phyloP scores from a whole-genome alignment of 2,329 filamentous ascomycete species.

The Microcyclosporella mali region DNA sequence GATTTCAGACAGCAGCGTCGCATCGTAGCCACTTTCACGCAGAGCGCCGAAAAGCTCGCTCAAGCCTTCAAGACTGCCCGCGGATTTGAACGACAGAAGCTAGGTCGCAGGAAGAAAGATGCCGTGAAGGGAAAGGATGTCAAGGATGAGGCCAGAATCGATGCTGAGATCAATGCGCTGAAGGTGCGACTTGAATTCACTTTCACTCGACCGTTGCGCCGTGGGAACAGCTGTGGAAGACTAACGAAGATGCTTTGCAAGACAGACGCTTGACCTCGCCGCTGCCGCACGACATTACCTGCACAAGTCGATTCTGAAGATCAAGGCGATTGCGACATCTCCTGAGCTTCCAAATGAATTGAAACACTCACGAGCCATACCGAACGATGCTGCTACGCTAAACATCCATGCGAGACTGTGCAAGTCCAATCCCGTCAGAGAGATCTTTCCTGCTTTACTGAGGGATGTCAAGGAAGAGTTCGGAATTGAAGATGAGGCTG shows the following conservation, averaged over 20 bases:
- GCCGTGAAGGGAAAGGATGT: conserved; percentile 43
- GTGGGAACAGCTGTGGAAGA: too few species aligned
- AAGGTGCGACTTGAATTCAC: conserved; percentile 42
- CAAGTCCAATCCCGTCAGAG: conserved; percentile 54
- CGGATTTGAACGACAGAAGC: conserved; percentile 71
- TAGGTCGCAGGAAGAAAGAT: conserved; percentile 55
- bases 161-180: conserved; percentile 55
- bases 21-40: conserved; percentile 21
- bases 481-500: conserved; percentile 22
- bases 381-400: conserved; percentile 42
- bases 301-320: conserved; percentile 51
- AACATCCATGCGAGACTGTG: conserved; percentile 56
- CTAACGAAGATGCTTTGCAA: conserved; percentile 11
- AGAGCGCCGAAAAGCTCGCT: conserved; percentile 55
- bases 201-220: too few species aligned
- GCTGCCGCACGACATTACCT: conserved; percentile 49
- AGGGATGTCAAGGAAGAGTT: conserved; percentile 38
- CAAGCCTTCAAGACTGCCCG: conserved; percentile 66
- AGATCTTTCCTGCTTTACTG: conserved; percentile 45
- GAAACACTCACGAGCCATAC: conserved; percentile 35
- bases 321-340: conserved; percentile 51
- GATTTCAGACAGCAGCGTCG: conserved; percentile 17
- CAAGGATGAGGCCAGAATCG: conserved; percentile 51
- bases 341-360: conserved; percentile 41
- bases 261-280: conserved; percentile 46